These are phyloP conservation scores for Diaporthe sp. DNA, from an alignment of 2,329 filamentous ascomycete genomes.

Conservation along the genomic window DNA sequence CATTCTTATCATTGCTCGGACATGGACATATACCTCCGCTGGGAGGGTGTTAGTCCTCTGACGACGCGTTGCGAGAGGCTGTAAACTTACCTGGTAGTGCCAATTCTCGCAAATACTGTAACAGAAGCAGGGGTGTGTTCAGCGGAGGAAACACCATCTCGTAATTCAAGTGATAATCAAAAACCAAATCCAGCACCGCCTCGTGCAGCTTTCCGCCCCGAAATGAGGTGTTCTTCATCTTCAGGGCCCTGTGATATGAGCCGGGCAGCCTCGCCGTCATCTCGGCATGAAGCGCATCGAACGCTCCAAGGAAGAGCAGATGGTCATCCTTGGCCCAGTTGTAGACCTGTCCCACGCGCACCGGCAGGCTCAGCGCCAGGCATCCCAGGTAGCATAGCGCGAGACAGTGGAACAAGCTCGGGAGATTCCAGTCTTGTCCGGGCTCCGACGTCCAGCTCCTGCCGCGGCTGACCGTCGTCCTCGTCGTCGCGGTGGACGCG, in stretches of 20 bases:
- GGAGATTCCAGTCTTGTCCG: conserved; percentile 64
- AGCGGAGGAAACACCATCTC: conserved; percentile 78
- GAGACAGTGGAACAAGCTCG: conserved; percentile 79
- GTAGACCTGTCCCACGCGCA: conserved; percentile 78
- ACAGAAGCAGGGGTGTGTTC: conserved; percentile 75
- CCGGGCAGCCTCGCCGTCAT: conserved; percentile 74
- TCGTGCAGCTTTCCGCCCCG: conserved; percentile 71
- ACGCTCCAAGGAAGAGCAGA: conserved; percentile 78
- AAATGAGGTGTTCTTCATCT: conserved; percentile 58
- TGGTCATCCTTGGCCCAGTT: conserved; percentile 75
- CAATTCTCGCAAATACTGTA: conserved; percentile 76
- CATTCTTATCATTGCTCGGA: conserved; percentile 64
- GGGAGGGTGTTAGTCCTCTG: conserved; percentile 42
- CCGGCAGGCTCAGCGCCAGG: conserved; percentile 78
- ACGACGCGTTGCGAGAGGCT: neutral
- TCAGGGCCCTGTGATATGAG: conserved; percentile 68
- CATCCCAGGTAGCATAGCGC: conserved; percentile 83
- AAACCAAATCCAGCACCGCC: conserved; percentile 68
- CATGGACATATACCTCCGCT: conserved; percentile 74
- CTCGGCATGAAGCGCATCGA: conserved; percentile 56
- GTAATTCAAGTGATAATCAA: conserved; percentile 75
- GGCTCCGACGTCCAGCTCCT: conserved; percentile 57
- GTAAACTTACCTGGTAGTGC: conserved; percentile 74
- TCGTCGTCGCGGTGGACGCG: conserved; percentile 41
- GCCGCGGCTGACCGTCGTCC: conserved; percentile 45